These are phyloP conservation scores for Cymodocea nodosa DNA, from an alignment of 116 monocot genomes.

Conservation along the genomic window DNA sequence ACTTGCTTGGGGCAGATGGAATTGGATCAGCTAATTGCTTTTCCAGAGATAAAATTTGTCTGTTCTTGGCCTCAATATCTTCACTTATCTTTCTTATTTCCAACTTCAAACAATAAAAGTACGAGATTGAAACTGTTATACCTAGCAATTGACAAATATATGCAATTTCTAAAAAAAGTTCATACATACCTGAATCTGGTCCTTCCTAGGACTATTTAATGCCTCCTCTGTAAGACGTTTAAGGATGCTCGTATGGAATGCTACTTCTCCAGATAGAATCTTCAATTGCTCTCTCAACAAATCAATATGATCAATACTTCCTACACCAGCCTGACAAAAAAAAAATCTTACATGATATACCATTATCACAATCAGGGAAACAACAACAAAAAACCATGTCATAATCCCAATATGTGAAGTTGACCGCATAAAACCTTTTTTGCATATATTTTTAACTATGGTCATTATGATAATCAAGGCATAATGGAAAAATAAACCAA, in stretches of 20 bases:
- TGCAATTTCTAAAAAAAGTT: neutral
- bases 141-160: neutral
- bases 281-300: slow-evolving; percentile 70
- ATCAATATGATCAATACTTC: slow-evolving; percentile 62
- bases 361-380: neutral
- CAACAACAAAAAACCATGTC: neutral
- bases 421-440: no score
- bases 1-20: slow-evolving; percentile 22
- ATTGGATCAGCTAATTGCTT: slow-evolving; percentile 52
- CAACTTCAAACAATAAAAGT: slow-evolving; percentile 32
- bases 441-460: no score
- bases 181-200: slow-evolving; percentile 50
- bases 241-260: slow-evolving; percentile 57
- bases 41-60: slow-evolving; percentile 61
- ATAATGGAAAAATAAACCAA: no score
- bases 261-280: slow-evolving; percentile 83
- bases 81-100: slow-evolving; percentile 60
- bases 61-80: slow-evolving; percentile 62
- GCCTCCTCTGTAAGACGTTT: slow-evolving; percentile 73
- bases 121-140: neutral
- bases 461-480: no score
- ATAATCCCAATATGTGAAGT: no score
- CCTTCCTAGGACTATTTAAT: slow-evolving; percentile 48
- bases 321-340: slow-evolving; percentile 39
- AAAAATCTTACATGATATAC: neutral